phyloP scores from a whole-genome alignment of 2,329 filamentous ascomycete genomes.

The Talaromyces funiculosus region DNA sequence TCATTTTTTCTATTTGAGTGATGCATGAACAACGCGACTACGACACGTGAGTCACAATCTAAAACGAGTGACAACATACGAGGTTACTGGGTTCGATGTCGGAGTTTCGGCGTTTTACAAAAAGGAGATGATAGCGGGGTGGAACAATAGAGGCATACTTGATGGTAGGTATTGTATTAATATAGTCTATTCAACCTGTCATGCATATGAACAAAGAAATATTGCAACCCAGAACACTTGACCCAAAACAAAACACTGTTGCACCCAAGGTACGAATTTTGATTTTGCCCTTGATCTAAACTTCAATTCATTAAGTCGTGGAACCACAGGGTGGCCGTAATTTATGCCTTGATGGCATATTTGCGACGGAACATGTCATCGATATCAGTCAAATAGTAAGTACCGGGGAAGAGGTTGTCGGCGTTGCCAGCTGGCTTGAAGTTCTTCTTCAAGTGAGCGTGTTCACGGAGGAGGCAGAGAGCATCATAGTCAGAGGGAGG shows the following conservation, averaged over 20 bases:
- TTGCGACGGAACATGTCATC: slow-evolving; percentile 82
- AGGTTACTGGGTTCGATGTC: background rate
- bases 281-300: slow-evolving; percentile 1
- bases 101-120: background rate
- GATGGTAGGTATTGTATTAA: background rate
- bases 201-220: slow-evolving; percentile 5
- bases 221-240: background rate
- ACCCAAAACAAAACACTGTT: background rate
- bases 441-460: slow-evolving; percentile 76
- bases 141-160: background rate
- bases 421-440: slow-evolving; percentile 64
- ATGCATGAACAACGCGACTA: background rate
- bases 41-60: slow-evolving; percentile 2
- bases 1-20: background rate
- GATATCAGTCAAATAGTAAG: slow-evolving; percentile 74
- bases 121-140: background rate
- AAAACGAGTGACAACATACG: slow-evolving; percentile 1
- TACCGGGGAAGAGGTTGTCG: slow-evolving; percentile 60
- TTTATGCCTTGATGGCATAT: slow-evolving; percentile 70
- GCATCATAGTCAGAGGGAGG: slow-evolving; percentile 68
- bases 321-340: background rate
- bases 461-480: slow-evolving; percentile 74
- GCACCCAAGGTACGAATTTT: background rate
- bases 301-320: slow-evolving; percentile 11
- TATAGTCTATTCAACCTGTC: slow-evolving; percentile 1